Evolutionary conservation across 768 basidiomycete genomes (phyloP).

Genomic region (Dioszegia aurantiaca): DNA sequence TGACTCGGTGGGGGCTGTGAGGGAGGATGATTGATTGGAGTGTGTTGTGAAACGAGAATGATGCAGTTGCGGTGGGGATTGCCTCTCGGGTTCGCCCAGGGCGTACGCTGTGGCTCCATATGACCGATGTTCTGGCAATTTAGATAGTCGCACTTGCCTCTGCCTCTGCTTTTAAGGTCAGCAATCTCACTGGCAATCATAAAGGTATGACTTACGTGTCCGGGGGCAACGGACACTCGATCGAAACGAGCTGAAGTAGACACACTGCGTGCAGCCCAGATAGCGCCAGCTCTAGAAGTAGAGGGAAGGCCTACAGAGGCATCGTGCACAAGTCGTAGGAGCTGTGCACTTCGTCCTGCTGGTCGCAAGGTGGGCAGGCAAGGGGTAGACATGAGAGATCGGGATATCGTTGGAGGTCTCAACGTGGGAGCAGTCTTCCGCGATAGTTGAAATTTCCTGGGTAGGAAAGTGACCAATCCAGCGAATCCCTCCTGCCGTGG

Average conservation of each 20-base stretch:
- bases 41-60: too few species aligned
- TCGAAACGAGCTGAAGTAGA: background rate
- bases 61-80: too few species aligned
- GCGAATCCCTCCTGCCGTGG: too few species aligned
- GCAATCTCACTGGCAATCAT: background rate
- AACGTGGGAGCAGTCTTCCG: too few species aligned
- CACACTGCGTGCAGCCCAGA: conserved; percentile 3
- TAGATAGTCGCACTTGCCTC: too few species aligned
- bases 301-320: conserved; percentile 6
- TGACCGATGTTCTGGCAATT: background rate
- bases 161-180: too few species aligned
- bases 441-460: too few species aligned
- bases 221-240: background rate
- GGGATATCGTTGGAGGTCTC: too few species aligned
- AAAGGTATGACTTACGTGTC: background rate
- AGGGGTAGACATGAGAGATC: conserved; percentile 16
- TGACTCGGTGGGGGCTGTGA: too few species aligned
- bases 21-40: too few species aligned
- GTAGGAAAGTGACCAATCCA: too few species aligned
- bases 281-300: conserved; percentile 8
- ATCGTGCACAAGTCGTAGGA: conserved; percentile 3
- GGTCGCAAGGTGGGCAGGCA: conserved; percentile 10
- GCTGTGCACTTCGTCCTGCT: conserved; percentile 4
- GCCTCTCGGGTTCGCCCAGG: conserved; percentile 2
- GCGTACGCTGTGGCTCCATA: conserved; percentile 7